Evolutionary conservation across 2,329 filamentous ascomycete genomes (phyloP), one percentile per base, ranked within the genome.

Genomic region (Monosporascus sp.): DNA sequence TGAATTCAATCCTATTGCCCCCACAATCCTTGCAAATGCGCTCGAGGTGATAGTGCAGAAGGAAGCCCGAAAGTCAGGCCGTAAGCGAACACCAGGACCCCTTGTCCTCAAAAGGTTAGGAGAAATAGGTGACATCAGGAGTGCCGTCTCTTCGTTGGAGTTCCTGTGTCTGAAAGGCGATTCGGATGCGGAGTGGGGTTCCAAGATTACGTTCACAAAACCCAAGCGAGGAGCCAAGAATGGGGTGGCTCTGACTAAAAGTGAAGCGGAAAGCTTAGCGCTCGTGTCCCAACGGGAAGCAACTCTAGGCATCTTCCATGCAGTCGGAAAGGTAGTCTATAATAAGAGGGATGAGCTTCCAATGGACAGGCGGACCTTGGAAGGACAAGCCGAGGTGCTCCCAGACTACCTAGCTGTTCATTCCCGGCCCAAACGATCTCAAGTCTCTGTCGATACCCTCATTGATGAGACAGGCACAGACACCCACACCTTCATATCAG

Each of bases 401-500:
- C 87, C 87, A 5, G 62, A 69, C n/a, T 80, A 83, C 66, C 68
- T 89, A 37, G 73, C 77, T 3, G 76, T 81, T 11, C 70, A 78
- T 58, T 77, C 81, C 6, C 77, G 87, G 5, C 82, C 81, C 0
- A 85, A 82, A 60, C 74, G 74, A 37, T 86, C 87, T 0, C 78
- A 88, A 57, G 85, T 91, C 1, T 74, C 76, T 7, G 80, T 89
- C 7, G 87, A 96, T 58, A 78, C 82, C 1, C 78, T 99, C n/a
- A 87, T 96, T 24, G 90, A 96, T 63, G 93, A 97, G 72, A 91
- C 89, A 0, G 94, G 94, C 1, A 96, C 94, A 0, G 94, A 99
- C 64, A 90, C 87, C 0, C 84, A 89, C 53, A 97, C 92, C 0
- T 97, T 97, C 64, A 82, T 96, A 48, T 89, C 90, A 5, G 89